Evolutionary conservation across 805 yeast genomes (phyloP).

Genomic region (Ogataea sp.): DNA sequence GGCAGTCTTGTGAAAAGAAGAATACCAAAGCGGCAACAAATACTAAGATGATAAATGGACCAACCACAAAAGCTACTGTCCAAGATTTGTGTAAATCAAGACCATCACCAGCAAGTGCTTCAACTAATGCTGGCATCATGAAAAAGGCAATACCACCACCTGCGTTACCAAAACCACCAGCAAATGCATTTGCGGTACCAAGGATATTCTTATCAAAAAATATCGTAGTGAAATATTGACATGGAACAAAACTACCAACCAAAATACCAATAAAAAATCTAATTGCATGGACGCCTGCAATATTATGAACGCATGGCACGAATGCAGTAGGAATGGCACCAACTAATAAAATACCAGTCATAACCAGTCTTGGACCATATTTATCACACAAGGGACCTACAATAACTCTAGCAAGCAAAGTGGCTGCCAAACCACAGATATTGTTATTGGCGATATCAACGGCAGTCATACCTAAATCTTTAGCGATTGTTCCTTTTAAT

Average conservation of each 20-base stretch:
- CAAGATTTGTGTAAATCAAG: slow-evolving; percentile 18
- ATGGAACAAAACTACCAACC: slow-evolving; percentile 24
- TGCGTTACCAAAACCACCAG: slow-evolving; percentile 26
- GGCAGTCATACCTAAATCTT: slow-evolving; percentile 16
- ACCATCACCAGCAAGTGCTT: slow-evolving; percentile 11
- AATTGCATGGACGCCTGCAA: slow-evolving; percentile 18
- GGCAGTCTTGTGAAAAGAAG: slow-evolving; percentile 25
- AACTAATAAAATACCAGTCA: slow-evolving; percentile 16
- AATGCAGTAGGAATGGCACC: slow-evolving; percentile 24
- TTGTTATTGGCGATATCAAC: slow-evolving; percentile 21
- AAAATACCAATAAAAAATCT: slow-evolving; percentile 23
- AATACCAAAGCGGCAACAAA: slow-evolving; percentile 17
- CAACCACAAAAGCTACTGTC: slow-evolving; percentile 20
- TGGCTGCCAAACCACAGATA: slow-evolving; percentile 23
- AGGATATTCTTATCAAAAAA: slow-evolving; percentile 23
- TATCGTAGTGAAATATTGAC: slow-evolving; percentile 21
- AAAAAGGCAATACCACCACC: slow-evolving; percentile 28
- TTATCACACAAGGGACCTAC: slow-evolving; percentile 22
- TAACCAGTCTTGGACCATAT: slow-evolving; percentile 21
- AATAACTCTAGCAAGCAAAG: slow-evolving; percentile 19
- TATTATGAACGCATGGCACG: slow-evolving; percentile 16
- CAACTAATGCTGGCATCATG: slow-evolving; percentile 22
- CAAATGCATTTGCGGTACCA: slow-evolving; percentile 24
- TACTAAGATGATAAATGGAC: slow-evolving; percentile 23
- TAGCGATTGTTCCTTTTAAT: slow-evolving; percentile 14